phyloP scores from a whole-genome alignment of 768 basidiomycete genomes.

The Pholiota microspora region DNA sequence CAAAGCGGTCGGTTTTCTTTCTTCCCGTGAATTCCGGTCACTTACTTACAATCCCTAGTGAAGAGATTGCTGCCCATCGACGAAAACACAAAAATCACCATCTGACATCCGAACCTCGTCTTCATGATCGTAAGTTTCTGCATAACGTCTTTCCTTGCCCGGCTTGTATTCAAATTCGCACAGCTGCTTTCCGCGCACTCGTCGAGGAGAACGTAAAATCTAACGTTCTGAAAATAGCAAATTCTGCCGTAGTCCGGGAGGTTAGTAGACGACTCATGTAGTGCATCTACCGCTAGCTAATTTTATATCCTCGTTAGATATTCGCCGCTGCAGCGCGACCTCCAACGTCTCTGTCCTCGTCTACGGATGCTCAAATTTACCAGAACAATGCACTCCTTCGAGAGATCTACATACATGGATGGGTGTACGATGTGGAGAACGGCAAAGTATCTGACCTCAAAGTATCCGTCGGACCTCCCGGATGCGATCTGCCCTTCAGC shows the following conservation, averaged over 20 bases:
- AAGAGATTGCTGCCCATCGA: slow-evolving; percentile 32
- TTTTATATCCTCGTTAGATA: too few relatives aligned
- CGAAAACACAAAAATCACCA: slow-evolving; percentile 15
- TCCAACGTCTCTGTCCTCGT: neutral
- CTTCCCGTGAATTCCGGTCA: neutral
- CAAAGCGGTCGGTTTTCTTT: slow-evolving; percentile 8
- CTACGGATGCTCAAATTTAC: neutral
- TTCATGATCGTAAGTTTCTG: slow-evolving; percentile 28
- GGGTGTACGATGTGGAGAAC: slow-evolving; percentile 57
- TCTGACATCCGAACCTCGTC: slow-evolving; percentile 19
- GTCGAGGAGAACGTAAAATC: slow-evolving; percentile 42
- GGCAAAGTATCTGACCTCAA: slow-evolving; percentile 49
- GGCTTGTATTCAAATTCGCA: neutral
- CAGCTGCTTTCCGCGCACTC: slow-evolving; percentile 40
- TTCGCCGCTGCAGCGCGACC: slow-evolving; percentile 1
- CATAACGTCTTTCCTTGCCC: neutral
- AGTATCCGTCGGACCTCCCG: slow-evolving; percentile 38
- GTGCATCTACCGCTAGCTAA: too few relatives aligned
- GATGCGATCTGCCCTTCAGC: slow-evolving; percentile 25
- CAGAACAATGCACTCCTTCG: neutral
- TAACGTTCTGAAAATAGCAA: slow-evolving; percentile 26
- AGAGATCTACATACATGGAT: slow-evolving; percentile 48
- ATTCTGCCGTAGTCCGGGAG: slow-evolving; percentile 27
- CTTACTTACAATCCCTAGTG: slow-evolving; percentile 4
- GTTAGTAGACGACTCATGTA: too few relatives aligned